These are phyloP conservation scores for Pseudopithomyces chartarum DNA, from an alignment of 2,329 filamentous ascomycete species.

Conservation along the genomic window DNA sequence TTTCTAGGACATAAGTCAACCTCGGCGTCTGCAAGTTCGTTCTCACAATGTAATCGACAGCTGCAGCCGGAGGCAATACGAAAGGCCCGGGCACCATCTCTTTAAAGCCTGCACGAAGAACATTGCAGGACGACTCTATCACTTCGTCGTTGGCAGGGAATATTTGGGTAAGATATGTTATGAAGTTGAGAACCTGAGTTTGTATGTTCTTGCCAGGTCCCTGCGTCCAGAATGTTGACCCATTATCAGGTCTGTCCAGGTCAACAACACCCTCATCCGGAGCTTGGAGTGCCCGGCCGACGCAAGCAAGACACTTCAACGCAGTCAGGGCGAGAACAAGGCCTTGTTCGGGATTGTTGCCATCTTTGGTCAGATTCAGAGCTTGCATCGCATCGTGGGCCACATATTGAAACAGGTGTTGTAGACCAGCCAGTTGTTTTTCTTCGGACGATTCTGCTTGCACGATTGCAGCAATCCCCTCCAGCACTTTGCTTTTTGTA, in stretches of 20 bases:
- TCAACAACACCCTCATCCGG: conserved; percentile 71
- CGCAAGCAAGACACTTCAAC: conserved; percentile 70
- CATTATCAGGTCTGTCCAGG: conserved; percentile 58
- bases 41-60: conserved; percentile 69
- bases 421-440: conserved; percentile 59
- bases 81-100: conserved; percentile 77
- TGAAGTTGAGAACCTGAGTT: conserved; percentile 56
- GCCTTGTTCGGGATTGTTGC: conserved; percentile 45
- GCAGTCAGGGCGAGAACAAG: conserved; percentile 56
- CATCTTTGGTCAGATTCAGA: conserved; percentile 37
- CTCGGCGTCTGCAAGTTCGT: conserved; percentile 66
- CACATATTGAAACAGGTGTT: conserved; percentile 65
- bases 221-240: conserved; percentile 55
- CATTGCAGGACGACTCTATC: conserved; percentile 71
- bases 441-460: conserved; percentile 69
- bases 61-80: conserved; percentile 69
- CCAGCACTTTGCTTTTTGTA: conserved; percentile 74
- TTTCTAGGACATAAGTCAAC: conserved; percentile 71
- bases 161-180: conserved; percentile 55
- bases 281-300: conserved; percentile 74
- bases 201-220: conserved; percentile 57
- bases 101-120: conserved; percentile 75
- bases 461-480: conserved; percentile 75
- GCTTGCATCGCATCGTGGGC: conserved; percentile 62
- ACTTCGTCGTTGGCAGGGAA: conserved; percentile 69